Evolutionary conservation across 257 asterid genomes (phyloP), one percentile per base, ranked within the genome.

Genomic region (Phtheirospermum japonicum): DNA sequence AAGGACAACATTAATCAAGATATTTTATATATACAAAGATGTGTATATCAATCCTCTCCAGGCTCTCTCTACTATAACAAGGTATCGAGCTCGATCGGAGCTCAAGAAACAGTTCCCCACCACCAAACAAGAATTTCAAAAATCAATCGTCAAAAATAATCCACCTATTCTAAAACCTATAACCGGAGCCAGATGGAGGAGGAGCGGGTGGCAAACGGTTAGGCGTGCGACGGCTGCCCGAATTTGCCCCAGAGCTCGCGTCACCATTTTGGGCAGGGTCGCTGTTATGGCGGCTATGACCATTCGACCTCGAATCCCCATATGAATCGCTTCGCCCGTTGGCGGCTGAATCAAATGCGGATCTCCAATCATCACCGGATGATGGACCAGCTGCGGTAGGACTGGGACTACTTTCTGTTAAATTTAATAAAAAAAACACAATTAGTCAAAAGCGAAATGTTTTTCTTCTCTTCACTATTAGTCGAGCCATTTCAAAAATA

Each of bases 321-420:
- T 59, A 81, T 3, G 96, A 71, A 69, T 81, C 85, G 9, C 71
- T 4, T 0, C 84, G 76, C 16, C 96, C 86, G 66, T 80, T 89
- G 34, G 94, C 89, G 61, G 95, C 95, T 52, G 87, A 73, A 77
- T 93, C 99, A 66, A 93, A 93, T 59, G 99, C 99, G 65, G 85
- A 74, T 75, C 97, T 76, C 99, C 99, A 93, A 20, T 93, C 99
- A 37, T 93, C 97, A n/a, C 97, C 95, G 0, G 95, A 64, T 13
- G 95, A 75, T 30, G 86, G 81, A 53, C 95, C 57, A 9, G n/a
- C 84, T 12, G 72, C 45, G 7, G 85, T 66, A 62, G 81, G 28
- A 1, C 28, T 83, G 54, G 99, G 97, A 67, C 99, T 86, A 66
- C 86, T 85, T 77, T 82, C 97, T 83, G 84, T 75, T 4, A 50